Evolutionary conservation across 352 stramenopile genomes (phyloP), one percentile per base, ranked within the genome.

Genomic region (Blastocystis sp.): DNA sequence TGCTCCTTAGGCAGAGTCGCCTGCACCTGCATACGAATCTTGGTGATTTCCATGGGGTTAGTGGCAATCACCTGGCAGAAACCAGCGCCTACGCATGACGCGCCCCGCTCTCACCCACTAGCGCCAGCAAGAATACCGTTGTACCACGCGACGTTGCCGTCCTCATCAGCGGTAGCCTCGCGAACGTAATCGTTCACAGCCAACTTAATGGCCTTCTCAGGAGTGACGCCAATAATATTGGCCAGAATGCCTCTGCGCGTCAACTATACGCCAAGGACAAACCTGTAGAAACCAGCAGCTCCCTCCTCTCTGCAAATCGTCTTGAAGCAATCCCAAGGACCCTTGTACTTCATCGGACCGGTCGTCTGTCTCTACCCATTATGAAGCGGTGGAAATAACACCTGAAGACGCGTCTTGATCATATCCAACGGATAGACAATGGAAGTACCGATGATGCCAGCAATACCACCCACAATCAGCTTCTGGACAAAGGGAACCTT

Each of bases 321-420:
- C 52, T 90, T 90, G 87, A 94, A 93, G 89, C 91, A 93, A 28
- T 94, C 91, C 40, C 93, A 48, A 57, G 93, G 92, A 0, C 93
- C 92, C 1, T 70, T 91, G 89, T 94, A 94, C 52, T 91, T 79
- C 84, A 92, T 71, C 6, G 79, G 66, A 0, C 89, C 91, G 11
- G 90, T 88, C 1, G 79, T 66, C 79, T 89, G 65, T 89, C 79
- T 69, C 52, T 76, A 79, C 52, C 11, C 52, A 19, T 68, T 34
- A 40, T 14, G 17, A 11, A 14, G 43, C 38, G 14, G 6, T 21
- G 2, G 4, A 38, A 69, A 65, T 57, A 76, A 92, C 82, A 91
- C 94, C 90, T 97, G 94, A 89, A 97, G 90, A 34, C 95, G 92
- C 17, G 94, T 97, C 91, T 97, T 97, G 89, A 96, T 92, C 69